These are phyloP conservation scores for Vararia minispora DNA, from an alignment of 768 basidiomycete species.

Conservation along the genomic window DNA sequence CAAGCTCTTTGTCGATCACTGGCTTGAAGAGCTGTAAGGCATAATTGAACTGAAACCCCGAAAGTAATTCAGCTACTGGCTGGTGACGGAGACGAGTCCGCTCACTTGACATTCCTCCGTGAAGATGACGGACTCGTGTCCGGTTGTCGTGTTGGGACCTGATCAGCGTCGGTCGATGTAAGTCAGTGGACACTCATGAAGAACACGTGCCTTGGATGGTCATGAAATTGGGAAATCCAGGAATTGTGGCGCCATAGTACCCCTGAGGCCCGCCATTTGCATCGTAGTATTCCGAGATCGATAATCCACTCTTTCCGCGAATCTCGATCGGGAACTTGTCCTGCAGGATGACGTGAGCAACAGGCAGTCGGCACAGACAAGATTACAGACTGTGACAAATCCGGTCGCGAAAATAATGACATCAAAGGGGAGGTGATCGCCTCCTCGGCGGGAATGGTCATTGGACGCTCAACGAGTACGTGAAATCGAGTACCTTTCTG, in stretches of 20 bases:
- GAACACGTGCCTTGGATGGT: constrained; percentile 19
- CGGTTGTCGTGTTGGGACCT: constrained; percentile 17
- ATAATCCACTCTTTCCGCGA: constrained; percentile 16
- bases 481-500: constrained; percentile 14
- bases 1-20: constrained; percentile 3
- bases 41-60: constrained; percentile 3
- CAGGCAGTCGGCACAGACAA: neutral
- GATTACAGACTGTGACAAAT: constrained; percentile 17
- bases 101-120: constrained; percentile 15
- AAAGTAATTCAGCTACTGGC: too few species aligned
- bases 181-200: neutral
- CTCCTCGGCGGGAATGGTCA: constrained; percentile 8
- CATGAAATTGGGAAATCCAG: constrained; percentile 27
- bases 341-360: neutral
- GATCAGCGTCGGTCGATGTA: neutral
- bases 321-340: constrained; percentile 8
- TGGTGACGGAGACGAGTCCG: too few species aligned
- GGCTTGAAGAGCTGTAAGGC: constrained; percentile 5
- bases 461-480: neutral
- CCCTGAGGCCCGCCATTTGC: constrained; percentile 22
- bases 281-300: constrained; percentile 20
- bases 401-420: constrained; percentile 25
- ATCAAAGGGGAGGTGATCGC: constrained; percentile 22
- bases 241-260: constrained; percentile 23
- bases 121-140: constrained; percentile 15